phyloP scores from a whole-genome alignment of 768 basidiomycete genomes.

The Suillus sp. region DNA sequence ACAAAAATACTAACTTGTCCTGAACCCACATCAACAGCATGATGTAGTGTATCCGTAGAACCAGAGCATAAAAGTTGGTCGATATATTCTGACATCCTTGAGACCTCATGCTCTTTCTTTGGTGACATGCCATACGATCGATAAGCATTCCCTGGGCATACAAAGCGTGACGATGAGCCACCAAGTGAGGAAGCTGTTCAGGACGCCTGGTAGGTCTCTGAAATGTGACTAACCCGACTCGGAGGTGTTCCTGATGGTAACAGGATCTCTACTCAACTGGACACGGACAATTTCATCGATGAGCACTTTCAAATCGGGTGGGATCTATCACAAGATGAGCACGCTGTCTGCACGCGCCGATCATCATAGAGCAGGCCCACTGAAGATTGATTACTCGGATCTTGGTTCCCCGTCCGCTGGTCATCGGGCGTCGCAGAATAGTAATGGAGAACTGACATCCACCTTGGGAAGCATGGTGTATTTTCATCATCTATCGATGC shows the following conservation, averaged over 20 bases:
- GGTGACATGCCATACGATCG: conserved; percentile 61
- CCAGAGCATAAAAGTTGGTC: conserved; percentile 34
- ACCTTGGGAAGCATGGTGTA: conserved; percentile 23
- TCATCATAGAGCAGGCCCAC: neutral
- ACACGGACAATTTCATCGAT: conserved; percentile 27
- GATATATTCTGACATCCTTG: conserved; percentile 61
- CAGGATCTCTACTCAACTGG: conserved; percentile 29
- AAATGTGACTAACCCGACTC: conserved; percentile 18
- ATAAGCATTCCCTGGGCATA: conserved; percentile 12
- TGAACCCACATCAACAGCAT: conserved; percentile 73
- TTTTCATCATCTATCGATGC: conserved; percentile 20
- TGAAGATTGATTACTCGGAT: conserved; percentile 1
- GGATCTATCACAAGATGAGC: conserved; percentile 21
- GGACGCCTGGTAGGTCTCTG: neutral
- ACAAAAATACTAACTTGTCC: conserved; percentile 53
- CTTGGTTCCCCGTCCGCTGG: conserved; percentile 2
- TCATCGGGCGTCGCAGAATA: conserved; percentile 9
- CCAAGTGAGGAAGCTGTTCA: conserved; percentile 7
- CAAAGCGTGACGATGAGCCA: neutral
- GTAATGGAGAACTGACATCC: conserved; percentile 29
- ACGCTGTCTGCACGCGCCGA: conserved; percentile 1
- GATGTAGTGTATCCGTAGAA: conserved; percentile 29
- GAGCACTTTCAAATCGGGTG: conserved; percentile 23
- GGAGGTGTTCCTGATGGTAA: conserved; percentile 13
- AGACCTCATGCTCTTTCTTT: conserved; percentile 75